phyloP scores from a whole-genome alignment of 2,329 filamentous ascomycete genomes.

The Fonsecaea pugnacius region DNA sequence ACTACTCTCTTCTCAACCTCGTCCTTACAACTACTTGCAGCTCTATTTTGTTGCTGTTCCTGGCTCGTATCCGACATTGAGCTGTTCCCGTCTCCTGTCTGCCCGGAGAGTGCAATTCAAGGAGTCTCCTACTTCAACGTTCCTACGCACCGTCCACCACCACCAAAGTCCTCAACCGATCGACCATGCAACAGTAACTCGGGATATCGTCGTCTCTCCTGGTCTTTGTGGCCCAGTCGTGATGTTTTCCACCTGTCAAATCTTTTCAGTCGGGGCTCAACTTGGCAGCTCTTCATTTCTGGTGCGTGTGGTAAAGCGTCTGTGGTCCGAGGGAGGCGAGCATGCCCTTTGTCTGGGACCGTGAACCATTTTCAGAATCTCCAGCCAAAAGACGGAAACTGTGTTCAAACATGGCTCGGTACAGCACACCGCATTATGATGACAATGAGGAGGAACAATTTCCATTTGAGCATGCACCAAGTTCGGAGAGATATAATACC shows the following conservation, averaged over 20 bases:
- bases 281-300: background rate
- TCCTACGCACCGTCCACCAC: background rate
- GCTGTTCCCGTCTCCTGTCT: background rate
- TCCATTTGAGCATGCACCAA: background rate
- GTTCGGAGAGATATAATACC: background rate
- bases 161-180: background rate
- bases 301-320: background rate
- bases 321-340: conserved; percentile 17
- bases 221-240: background rate
- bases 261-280: background rate
- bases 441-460: conserved; percentile 19
- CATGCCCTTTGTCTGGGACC: conserved; percentile 36
- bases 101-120: background rate
- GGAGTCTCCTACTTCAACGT: background rate
- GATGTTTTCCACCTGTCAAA: background rate
- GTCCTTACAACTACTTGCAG: background rate
- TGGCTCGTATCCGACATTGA: background rate
- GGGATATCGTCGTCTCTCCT: background rate
- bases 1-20: background rate
- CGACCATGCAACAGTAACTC: background rate
- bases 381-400: conserved; percentile 36
- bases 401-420: conserved; percentile 24
- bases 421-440: conserved; percentile 12
- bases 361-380: conserved; percentile 14
- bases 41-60: background rate